Evolutionary conservation across 1,284 basidiomycete species (phyloP).

Genomic region (Phaffia rhodozyma): DNA sequence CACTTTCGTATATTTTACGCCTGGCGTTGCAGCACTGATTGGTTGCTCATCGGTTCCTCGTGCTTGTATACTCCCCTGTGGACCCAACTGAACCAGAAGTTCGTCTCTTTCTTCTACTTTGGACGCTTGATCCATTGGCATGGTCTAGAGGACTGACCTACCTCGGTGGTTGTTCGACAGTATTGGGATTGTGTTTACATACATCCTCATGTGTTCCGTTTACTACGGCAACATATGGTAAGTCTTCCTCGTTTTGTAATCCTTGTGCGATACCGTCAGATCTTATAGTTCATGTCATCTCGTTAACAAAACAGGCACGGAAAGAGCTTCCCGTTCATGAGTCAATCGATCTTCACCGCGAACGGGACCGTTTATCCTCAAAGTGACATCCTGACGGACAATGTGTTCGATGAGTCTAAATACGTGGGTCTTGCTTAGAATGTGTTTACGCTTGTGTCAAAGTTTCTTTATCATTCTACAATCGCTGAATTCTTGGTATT

Average conservation of each 20-base stretch:
- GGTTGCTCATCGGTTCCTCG: conserved; percentile 44
- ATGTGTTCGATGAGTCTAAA: conserved; percentile 46
- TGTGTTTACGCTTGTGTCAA: not conserved
- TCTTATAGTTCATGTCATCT: conserved; percentile 20
- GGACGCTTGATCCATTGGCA: not conserved
- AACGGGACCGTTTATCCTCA: conserved; percentile 42
- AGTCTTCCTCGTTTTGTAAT: conserved; percentile 17
- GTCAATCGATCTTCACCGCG: conserved; percentile 47
- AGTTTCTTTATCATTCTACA: not conserved
- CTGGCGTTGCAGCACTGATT: conserved; percentile 45
- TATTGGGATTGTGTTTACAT: conserved; percentile 45
- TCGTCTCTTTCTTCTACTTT: not conserved
- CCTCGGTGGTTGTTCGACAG: not conserved
- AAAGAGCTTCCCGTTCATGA: conserved; percentile 48
- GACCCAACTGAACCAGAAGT: conserved; percentile 30
- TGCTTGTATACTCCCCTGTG: conserved; percentile 42
- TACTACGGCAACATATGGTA: conserved; percentile 48
- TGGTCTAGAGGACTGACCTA: not conserved
- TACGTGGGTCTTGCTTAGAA: conserved; percentile 36
- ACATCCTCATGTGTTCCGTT: conserved; percentile 44
- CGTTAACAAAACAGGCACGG: conserved; percentile 35
- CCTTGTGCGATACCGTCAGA: conserved; percentile 24
- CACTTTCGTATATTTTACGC: conserved; percentile 41
- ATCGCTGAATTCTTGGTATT: not conserved
- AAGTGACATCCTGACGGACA: conserved; percentile 44